These are phyloP conservation scores for Saccharum hybrid DNA, from an alignment of 202 grass and related monocot genomes.

Conservation along the genomic window DNA sequence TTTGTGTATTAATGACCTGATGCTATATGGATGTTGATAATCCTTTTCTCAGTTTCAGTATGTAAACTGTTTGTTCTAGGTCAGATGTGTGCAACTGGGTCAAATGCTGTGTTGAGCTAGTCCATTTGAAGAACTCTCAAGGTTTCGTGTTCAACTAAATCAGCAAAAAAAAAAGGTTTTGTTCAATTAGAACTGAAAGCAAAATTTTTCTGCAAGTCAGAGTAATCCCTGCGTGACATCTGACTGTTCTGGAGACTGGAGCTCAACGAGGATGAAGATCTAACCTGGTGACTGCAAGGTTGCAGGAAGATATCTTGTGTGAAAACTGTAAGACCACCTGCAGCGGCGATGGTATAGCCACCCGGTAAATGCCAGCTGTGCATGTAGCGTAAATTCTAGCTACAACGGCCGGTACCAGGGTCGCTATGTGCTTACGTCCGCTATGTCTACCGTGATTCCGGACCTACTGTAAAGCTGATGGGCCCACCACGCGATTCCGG, in stretches of 20 bases:
- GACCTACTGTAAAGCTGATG: too few relatives aligned
- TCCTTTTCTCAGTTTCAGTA: background rate
- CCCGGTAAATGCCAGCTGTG: too few relatives aligned
- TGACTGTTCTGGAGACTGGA: conserved; percentile 1
- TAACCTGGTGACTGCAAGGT: background rate
- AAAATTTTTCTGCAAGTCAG: background rate
- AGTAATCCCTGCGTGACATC: background rate
- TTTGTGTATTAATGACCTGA: conserved; percentile 41
- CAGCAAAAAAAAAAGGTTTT: too few relatives aligned
- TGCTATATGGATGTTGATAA: conserved; percentile 22
- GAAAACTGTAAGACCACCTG: background rate
- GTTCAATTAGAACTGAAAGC: background rate
- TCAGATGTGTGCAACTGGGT: background rate
- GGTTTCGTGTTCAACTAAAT: too few relatives aligned
- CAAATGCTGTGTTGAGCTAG: background rate
- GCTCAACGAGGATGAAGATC: too few relatives aligned
- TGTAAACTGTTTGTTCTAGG: conserved; percentile 4
- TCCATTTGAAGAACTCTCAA: background rate
- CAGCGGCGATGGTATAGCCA: too few relatives aligned
- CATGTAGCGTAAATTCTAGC: too few relatives aligned
- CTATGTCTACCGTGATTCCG: too few relatives aligned
- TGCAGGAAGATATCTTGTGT: background rate
- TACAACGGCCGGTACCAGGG: too few relatives aligned
- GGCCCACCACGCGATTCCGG: too few relatives aligned
- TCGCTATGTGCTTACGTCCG: too few relatives aligned